Percentiles rank a stretch among this genome's conserved stretches.
Conservation (phyloP, 169 alveolate species). For the Cryptosporidium baileyi region DNA sequence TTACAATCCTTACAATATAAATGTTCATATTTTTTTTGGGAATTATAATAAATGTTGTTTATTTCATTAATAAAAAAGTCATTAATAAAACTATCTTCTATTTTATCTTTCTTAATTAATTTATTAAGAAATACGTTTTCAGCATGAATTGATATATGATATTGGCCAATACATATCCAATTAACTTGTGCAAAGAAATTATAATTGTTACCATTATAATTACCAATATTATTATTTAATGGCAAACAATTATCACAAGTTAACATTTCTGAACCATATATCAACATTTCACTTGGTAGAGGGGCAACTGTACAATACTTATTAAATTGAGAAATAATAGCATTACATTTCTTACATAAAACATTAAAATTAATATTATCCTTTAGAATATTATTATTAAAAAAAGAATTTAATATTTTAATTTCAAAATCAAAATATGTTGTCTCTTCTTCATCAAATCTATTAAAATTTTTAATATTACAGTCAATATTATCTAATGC, state of each 20-base stretch:
- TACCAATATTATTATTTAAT: not conserved
- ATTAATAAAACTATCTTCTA: not conserved
- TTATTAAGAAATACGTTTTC: not conserved
- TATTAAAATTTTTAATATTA: not conserved
- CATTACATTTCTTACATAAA: not conserved
- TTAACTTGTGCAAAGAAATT: not conserved
- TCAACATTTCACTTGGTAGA: constrained; percentile 52
- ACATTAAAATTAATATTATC: not conserved
- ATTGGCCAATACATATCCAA: constrained; percentile 58
- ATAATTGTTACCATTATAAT: not conserved
- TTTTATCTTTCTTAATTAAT: not conserved
- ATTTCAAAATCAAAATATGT: not conserved
- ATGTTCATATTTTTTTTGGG: not conserved
- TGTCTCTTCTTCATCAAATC: not conserved
- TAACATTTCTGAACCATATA: constrained; percentile 40
- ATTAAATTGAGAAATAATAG: not conserved
- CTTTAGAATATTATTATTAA: not conserved
- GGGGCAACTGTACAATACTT: constrained; percentile 24
- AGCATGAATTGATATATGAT: constrained; percentile 27
- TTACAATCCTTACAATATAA: not conserved
- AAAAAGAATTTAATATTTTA: not conserved
- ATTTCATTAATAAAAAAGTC: constrained; percentile 10
- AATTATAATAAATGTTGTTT: not conserved
- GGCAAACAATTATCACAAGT: constrained; percentile 59
- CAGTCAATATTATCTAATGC: not conserved